A percentile compares a stretch with the other conserved stretches of the same genome.
These are phyloP conservation scores for Arxiozyma bovina DNA, from an alignment of 1,139 yeast species.

Conservation along the genomic window DNA sequence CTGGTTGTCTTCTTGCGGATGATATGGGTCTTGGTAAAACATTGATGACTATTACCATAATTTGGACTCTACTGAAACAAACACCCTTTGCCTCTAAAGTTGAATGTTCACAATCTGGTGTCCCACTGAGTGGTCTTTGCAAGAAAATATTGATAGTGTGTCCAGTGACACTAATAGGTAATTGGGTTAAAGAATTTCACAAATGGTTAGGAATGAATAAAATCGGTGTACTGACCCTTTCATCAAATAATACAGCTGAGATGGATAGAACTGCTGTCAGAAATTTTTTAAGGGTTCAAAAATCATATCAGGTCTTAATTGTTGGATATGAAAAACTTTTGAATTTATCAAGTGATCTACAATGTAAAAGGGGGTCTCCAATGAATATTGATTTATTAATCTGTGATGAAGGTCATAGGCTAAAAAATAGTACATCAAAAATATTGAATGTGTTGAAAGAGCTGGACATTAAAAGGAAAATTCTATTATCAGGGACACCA, in stretches of 20 bases:
- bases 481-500: constrained; percentile 85
- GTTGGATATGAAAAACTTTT: constrained; percentile 72
- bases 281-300: constrained; percentile 52
- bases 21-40: constrained; percentile 98
- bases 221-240: constrained; percentile 50
- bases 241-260: constrained; percentile 37
- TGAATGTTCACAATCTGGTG: constrained; percentile 24
- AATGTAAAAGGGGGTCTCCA: constrained; percentile 14
- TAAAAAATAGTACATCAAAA: constrained; percentile 64
- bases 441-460: constrained; percentile 53
- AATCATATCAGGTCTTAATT: constrained; percentile 73
- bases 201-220: constrained; percentile 79
- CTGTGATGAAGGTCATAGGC: constrained; percentile 92
- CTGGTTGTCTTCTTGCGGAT: constrained; percentile 84
- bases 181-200: constrained; percentile 82
- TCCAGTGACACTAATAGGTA: constrained; percentile 80
- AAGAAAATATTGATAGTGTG: constrained; percentile 70
- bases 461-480: constrained; percentile 47
- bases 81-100: constrained; percentile 40
- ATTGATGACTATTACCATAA: constrained; percentile 67
- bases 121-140: constrained; percentile 23
- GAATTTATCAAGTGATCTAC: constrained; percentile 39
- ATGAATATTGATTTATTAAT: constrained; percentile 55
- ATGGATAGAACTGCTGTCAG: constrained; percentile 52
- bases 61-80: constrained; percentile 79